Percentiles rank a stretch among this genome's conserved stretches.
Conservation (phyloP, 1,284 basidiomycete genomes). For the Fistulinella cinereoalba region DNA sequence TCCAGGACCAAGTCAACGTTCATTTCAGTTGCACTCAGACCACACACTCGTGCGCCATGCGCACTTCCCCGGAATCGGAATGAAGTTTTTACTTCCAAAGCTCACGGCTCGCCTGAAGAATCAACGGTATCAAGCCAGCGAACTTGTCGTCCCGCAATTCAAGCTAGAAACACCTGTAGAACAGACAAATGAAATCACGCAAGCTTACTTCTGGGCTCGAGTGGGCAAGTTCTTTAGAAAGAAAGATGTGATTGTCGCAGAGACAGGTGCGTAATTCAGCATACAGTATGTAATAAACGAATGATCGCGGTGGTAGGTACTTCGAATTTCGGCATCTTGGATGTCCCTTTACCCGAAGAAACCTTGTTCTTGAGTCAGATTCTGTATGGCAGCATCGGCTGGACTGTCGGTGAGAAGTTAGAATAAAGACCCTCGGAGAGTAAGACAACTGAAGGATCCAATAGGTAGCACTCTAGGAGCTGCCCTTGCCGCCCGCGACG, state of each 20-base stretch:
- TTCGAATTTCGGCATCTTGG: conserved; percentile 72
- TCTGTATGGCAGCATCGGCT: conserved; percentile 86
- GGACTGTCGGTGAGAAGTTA: conserved; percentile 64
- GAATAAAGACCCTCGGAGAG: conserved; percentile 11
- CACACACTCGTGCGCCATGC: conserved; percentile 70
- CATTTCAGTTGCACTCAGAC: conserved; percentile 75
- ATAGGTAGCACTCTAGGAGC: conserved; percentile 64
- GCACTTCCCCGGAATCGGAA: conserved; percentile 60
- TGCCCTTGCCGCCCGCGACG: conserved; percentile 74
- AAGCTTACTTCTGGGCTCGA: conserved; percentile 85
- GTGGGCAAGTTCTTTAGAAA: conserved; percentile 75
- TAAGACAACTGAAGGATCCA: conserved; percentile 15
- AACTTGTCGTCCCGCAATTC: conserved; percentile 51
- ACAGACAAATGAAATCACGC: conserved; percentile 56
- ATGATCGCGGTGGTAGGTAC: conserved; percentile 38
- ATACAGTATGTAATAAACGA: too few species aligned
- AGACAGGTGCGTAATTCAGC: conserved; percentile 61
- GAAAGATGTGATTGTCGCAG: conserved; percentile 78
- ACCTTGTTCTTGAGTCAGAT: conserved; percentile 73
- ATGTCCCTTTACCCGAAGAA: conserved; percentile 72
- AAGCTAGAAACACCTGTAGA: conserved; percentile 47
- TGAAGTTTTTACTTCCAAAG: conserved; percentile 71
- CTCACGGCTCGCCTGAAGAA: conserved; percentile 55
- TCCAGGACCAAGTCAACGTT: conserved; percentile 2
- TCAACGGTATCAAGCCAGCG: conserved; percentile 38